Evolutionary conservation across 768 basidiomycete species (phyloP).

Genomic region (Boletus speciosus): DNA sequence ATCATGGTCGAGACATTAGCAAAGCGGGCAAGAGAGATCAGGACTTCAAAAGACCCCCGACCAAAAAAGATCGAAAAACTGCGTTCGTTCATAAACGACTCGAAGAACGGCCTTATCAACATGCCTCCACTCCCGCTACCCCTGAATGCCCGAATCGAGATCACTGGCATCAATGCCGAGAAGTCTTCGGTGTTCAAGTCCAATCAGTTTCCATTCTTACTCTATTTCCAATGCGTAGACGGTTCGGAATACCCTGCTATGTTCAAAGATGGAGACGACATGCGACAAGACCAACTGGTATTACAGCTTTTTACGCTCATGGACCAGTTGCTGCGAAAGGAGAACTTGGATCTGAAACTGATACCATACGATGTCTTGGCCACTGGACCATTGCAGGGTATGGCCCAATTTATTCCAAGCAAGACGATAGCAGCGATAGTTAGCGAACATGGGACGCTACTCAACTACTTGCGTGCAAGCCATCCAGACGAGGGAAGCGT

Average conservation of each 20-base stretch:
- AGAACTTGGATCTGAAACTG: conserved; percentile 90
- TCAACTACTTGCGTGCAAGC: conserved; percentile 83
- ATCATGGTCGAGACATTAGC: conserved; percentile 84
- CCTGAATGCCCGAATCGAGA: conserved; percentile 79
- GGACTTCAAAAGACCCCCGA: conserved; percentile 86
- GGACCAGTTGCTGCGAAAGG: conserved; percentile 89
- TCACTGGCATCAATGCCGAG: conserved; percentile 86
- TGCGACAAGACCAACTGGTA: conserved; percentile 97
- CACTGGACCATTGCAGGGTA: conserved; percentile 87
- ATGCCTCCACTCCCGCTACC: conserved; percentile 85
- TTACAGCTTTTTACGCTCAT: conserved; percentile 98
- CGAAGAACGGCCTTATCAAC: conserved; percentile 77
- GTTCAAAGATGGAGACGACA: conserved; percentile 98
- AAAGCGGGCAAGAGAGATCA: conserved; percentile 81
- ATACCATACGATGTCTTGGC: conserved; percentile 92
- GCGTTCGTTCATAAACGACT: conserved; percentile 76
- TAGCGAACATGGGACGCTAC: conserved; percentile 82
- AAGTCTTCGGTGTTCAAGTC: conserved; percentile 97
- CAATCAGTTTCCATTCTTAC: conserved; percentile 85
- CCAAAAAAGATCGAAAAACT: conserved; percentile 98
- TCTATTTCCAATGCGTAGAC: conserved; percentile 85
- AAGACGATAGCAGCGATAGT: conserved; percentile 95
- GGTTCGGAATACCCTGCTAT: conserved; percentile 90
- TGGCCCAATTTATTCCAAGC: conserved; percentile 95
- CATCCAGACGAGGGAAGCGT: conserved; percentile 94